Percentiles rank a stretch among this genome's conserved stretches.
Conservation (phyloP, 179 eudicot species). For the Heliamphora pulchella region DNA sequence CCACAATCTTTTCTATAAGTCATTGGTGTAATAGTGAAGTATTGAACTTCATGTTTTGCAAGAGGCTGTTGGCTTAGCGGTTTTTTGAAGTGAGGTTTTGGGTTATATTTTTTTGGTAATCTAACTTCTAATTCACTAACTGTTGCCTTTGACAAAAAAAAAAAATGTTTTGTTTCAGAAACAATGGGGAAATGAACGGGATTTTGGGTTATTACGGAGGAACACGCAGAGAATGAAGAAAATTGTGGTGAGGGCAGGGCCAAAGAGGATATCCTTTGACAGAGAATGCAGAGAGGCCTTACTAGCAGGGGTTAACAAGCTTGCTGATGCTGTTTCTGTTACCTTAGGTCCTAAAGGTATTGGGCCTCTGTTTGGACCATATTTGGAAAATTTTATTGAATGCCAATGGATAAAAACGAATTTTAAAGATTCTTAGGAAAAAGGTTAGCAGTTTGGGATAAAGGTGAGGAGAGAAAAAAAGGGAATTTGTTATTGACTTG, state of each 20-base stretch:
- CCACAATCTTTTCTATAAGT: not conserved
- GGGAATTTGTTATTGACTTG: too few species aligned
- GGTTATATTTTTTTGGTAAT: too few species aligned
- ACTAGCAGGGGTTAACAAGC: slow-evolving; percentile 70
- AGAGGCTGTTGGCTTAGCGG: too few species aligned
- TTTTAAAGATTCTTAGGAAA: too few species aligned
- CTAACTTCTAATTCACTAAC: too few species aligned
- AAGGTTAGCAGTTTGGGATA: too few species aligned
- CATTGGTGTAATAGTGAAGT: not conserved
- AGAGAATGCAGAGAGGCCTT: slow-evolving; percentile 63
- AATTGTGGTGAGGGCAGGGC: slow-evolving; percentile 61
- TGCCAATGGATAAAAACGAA: too few species aligned
- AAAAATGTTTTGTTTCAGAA: slow-evolving; percentile 25
- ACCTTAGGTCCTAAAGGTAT: slow-evolving; percentile 94
- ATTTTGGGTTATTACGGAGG: slow-evolving; percentile 24
- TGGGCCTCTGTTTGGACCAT: too few species aligned
- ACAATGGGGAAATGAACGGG: slow-evolving; percentile 12
- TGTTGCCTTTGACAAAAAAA: too few species aligned
- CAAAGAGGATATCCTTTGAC: slow-evolving; percentile 65
- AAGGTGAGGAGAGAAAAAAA: too few species aligned
- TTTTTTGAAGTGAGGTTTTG: too few species aligned
- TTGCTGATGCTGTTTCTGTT: slow-evolving; percentile 95
- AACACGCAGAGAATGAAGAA: slow-evolving; percentile 22
- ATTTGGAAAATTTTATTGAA: not conserved
- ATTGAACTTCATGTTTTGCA: not conserved